Base-by-base conservation (phyloP, 2,329 filamentous ascomycete genomes). In the Fusarium sp. region DNA sequence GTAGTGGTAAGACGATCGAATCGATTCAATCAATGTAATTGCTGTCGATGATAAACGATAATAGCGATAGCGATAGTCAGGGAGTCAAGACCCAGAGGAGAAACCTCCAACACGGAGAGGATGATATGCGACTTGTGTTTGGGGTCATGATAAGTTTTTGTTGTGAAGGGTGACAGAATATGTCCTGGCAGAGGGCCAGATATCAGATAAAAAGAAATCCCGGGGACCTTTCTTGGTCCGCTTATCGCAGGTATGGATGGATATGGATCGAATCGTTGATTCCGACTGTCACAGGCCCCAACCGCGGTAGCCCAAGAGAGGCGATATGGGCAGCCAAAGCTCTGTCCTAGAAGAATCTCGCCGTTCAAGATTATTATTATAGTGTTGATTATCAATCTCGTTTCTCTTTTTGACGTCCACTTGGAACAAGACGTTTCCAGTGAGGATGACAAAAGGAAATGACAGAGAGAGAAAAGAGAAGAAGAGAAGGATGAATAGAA, bases 31-130 rank as follows among this genome's bases (percentile, higher is more conserved):
- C 31, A 16, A 41, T 41, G 49, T 34, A 23, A 21, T 37, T 54
- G 48, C 37, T 45, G 45, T 51, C 26, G 37, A 39, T 13, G 50
- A 39, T 31, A 21, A 45, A 66, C 30, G 30, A 42, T 59, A n/a
- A 37, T 34, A 48, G 48, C 31, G 46, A 67, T 58, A 65, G 64
- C 58, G 55, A 58, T 69, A 77, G 78, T 81, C 80, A 81, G 73
- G 79, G 79, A 67, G 79, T 79, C 73, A 76, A 70, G 64, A 78
- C 75, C 79, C 79, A 78, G 67, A 79, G 79, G 62, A 79, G 74
- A 62, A 81, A 79, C 69, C 80, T 81, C 80, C 80, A 76, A 71
- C 75, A 76, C 73, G 80, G 79, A 81, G 79, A 81, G 75, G 76
- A 76, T 74, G 74, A 77, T 75, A 77, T 76, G 59, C 78, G 77